phyloP scores from a whole-genome alignment of 805 yeast genomes.

The Sungouiella thailandica region DNA sequence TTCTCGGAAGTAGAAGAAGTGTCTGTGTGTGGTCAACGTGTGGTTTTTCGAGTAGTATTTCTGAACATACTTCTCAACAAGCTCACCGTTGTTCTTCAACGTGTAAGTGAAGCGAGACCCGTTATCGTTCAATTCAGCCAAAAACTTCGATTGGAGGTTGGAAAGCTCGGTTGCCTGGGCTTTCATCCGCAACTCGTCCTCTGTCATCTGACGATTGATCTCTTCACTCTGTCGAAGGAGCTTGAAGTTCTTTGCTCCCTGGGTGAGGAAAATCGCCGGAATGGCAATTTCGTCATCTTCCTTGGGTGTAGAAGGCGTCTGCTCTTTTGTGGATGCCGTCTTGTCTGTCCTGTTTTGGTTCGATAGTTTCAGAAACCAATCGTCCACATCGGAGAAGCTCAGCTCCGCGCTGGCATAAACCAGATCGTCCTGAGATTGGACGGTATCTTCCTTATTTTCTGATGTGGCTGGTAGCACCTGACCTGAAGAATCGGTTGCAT shows the following conservation, averaged over 20 bases:
- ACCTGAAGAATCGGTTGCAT: too few relatives aligned
- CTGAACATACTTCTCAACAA: constrained; percentile 19
- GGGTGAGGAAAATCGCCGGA: constrained; percentile 26
- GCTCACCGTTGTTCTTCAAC: constrained; percentile 13
- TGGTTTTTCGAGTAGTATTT: constrained; percentile 6
- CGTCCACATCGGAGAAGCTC: neutral
- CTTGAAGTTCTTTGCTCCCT: constrained; percentile 23
- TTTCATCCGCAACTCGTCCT: constrained; percentile 13
- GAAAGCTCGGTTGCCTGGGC: constrained; percentile 13
- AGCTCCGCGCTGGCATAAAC: neutral
- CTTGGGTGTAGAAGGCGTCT: neutral
- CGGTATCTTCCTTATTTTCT: neutral
- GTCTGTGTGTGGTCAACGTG: constrained; percentile 11
- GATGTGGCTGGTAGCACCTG: neutral
- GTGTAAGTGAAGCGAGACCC: constrained; percentile 20
- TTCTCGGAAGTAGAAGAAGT: constrained; percentile 19
- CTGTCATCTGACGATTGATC: constrained; percentile 16
- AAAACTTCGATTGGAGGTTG: constrained; percentile 10
- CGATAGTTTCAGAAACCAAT: constrained; percentile 2
- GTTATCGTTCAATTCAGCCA: constrained; percentile 29
- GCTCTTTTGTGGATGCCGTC: neutral
- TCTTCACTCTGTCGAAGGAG: constrained; percentile 16
- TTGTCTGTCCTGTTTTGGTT: too few relatives aligned
- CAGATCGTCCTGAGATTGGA: neutral
- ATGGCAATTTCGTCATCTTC: constrained; percentile 11